Base-by-base conservation (phyloP, 495 filamentous ascomycete genomes). In the Peziza echinospora region DNA sequence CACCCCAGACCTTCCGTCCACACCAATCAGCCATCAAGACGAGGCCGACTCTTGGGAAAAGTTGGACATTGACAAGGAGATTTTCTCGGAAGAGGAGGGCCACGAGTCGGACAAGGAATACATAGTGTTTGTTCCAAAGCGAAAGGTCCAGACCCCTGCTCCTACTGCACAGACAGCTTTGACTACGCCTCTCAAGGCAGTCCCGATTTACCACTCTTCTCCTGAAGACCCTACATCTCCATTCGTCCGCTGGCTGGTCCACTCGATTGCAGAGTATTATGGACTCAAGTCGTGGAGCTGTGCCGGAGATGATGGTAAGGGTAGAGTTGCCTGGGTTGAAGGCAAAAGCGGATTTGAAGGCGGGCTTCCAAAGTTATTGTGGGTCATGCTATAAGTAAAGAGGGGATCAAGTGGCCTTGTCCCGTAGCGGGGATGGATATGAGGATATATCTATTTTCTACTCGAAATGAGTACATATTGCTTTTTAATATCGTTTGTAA, bases 251-350 rank as follows among this genome's bases (percentile, higher is more conserved):
- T 97, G 84, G 82, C 73, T 97, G 47, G 84, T 93, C 4, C 85
- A 97, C 64, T 79, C 76, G 43, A 83, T 97, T 51, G 91, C 84
- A 19, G 68, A 76, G 5, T 96, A 97, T 61, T 97, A 97, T 61
- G 87, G 84, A 24, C 68, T 97, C 47, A 74, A 73, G 43, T 87
- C 84, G 37, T 85, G 80, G 70, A 84, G 78, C n/a, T n/a, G n/a
- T n/a, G n/a, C n/a, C n/a, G n/a, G n/a, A n/a, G n/a, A n/a, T n/a
- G n/a, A n/a, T n/a, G n/a, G n/a, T n/a, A n/a, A n/a, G n/a, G n/a
- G n/a, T n/a, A n/a, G n/a, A n/a, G n/a, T n/a, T n/a, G n/a, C n/a
- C n/a, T n/a, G n/a, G n/a, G n/a, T n/a, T n/a, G n/a, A n/a, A n/a
- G n/a, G n/a, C n/a, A n/a, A n/a, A n/a, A n/a, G n/a, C n/a, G n/a